Percentiles rank a stretch among this genome's conserved stretches.
Conservation (phyloP, 495 filamentous ascomycete species). For the Cercophora newfieldiana region DNA sequence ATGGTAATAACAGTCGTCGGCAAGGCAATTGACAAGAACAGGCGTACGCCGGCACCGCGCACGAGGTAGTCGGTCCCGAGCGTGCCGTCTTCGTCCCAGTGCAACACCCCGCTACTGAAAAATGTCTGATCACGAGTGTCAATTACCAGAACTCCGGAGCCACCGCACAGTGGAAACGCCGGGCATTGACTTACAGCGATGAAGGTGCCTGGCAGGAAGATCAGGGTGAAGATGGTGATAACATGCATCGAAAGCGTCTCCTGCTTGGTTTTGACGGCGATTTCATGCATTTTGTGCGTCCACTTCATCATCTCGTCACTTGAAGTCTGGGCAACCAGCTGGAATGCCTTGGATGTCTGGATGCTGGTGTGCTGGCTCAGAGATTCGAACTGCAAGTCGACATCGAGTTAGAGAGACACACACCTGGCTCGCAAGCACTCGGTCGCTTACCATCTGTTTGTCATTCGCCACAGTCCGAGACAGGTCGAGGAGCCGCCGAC, state of each 20-base stretch:
- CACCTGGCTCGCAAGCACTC: too few species aligned
- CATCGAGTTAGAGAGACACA: not conserved
- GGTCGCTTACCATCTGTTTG: conserved; percentile 13
- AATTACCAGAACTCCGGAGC: not conserved
- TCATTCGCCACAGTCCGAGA: conserved; percentile 3
- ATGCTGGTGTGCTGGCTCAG: conserved; percentile 77
- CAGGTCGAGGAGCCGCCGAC: conserved; percentile 6
- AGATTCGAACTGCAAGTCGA: conserved; percentile 66
- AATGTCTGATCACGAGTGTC: conserved; percentile 29
- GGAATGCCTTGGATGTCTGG: conserved; percentile 63
- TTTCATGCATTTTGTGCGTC: conserved; percentile 38
- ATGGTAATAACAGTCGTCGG: conserved; percentile 29
- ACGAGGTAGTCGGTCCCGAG: conserved; percentile 25
- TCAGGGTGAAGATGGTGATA: conserved; percentile 43
- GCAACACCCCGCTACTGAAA: conserved; percentile 37
- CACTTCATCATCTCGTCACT: conserved; percentile 31
- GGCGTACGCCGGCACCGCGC: conserved; percentile 16
- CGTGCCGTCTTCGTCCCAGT: conserved; percentile 23
- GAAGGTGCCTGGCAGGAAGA: conserved; percentile 46
- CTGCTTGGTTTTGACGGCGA: conserved; percentile 39
- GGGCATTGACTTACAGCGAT: conserved; percentile 37
- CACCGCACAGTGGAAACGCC: not conserved
- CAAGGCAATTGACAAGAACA: conserved; percentile 28
- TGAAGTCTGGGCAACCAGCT: conserved; percentile 61
- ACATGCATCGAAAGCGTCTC: conserved; percentile 46